Evolutionary conservation across 2,329 filamentous ascomycete species (phyloP).

Genomic region (Fusarium oxysporum): DNA sequence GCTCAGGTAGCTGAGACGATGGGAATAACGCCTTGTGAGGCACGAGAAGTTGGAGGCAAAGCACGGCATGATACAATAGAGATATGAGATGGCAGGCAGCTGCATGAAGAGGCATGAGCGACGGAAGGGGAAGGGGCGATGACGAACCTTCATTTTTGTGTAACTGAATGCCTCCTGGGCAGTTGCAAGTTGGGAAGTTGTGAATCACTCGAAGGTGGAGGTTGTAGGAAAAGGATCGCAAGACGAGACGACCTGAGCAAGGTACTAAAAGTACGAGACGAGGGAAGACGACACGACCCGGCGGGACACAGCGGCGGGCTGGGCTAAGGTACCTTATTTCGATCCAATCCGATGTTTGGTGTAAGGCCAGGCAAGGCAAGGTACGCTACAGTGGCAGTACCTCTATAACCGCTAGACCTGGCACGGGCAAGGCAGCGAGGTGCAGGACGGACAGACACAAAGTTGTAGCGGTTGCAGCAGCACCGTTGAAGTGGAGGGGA

Average conservation of each 20-base stretch:
- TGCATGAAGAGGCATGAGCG: constrained; percentile 20
- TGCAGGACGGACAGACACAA: not conserved
- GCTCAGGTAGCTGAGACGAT: constrained; percentile 9
- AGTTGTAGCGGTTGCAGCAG: constrained; percentile 14
- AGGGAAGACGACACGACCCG: constrained; percentile 27
- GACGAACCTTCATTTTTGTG: constrained; percentile 54
- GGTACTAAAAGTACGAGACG: not conserved
- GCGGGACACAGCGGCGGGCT: constrained; percentile 29
- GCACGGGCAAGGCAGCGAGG: constrained; percentile 14
- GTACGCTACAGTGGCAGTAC: constrained; percentile 4
- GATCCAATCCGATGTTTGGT: constrained; percentile 37
- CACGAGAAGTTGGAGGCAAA: constrained; percentile 11
- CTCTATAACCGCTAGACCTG: constrained; percentile 23
- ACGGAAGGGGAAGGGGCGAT: constrained; percentile 35
- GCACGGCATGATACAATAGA: constrained; percentile 15
- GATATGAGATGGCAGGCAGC: constrained; percentile 8
- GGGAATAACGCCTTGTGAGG: constrained; percentile 17
- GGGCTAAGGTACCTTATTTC: constrained; percentile 35
- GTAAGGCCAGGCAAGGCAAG: not conserved
- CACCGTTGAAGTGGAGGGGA: constrained; percentile 35
- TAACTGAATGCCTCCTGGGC: constrained; percentile 47
- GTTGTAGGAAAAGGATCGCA: constrained; percentile 38
- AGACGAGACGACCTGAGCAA: constrained; percentile 36
- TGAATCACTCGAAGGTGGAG: constrained; percentile 39
- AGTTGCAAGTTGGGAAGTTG: constrained; percentile 43